Evolutionary conservation across 2,329 filamentous ascomycete genomes (phyloP), one percentile per base, ranked within the genome.

Genomic region (Pestalotiopsis sp.): DNA sequence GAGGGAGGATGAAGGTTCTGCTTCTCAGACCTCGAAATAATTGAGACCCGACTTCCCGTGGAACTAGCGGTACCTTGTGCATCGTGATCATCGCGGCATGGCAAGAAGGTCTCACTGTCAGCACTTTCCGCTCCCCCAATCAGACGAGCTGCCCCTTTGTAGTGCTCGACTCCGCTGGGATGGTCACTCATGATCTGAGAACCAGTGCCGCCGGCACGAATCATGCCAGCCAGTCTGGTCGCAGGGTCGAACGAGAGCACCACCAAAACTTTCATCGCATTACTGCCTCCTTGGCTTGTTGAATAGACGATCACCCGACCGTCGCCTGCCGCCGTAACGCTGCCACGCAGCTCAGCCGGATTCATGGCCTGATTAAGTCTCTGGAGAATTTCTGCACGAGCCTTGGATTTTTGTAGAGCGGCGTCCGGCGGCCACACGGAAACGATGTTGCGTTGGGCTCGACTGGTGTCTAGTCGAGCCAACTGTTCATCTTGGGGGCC

Each of bases 211-310:
- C 71, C 69, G 2, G 71, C 70, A 38, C 70, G 72, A 23, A 68
- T 41, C 73, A 75, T 77, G 2, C 72, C 73, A 7, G 68, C 41
- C 9, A 79, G 70, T 38, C 64, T 74, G 1, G 71, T 68, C 4
- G 75, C 71, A 1, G 77, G 76, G 39, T 79, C 77, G 31, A 79
- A 79, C 17, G 74, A 74, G 4, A 78, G 12, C 25, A 74, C 74
- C 6, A 78, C 69, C 65, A 79, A 65, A 7, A 68, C 68, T 27
- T 77, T 75, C 2, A 73, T 66, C 3, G 70, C 69, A 1, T 68
- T 57, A 23, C 66, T 66, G 4, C 72, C 70, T 7, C 72, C 71
- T 20, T 31, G 4, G 20, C 38, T 64, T 12, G 71, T 73, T n/a
- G 74, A 71, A 62, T 77, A 79, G 20, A 78, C 64, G 3, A 79